These are phyloP conservation scores for Cunninghamia lanceolata DNA, from an alignment of 75 land plant species.

Conservation along the genomic window DNA sequence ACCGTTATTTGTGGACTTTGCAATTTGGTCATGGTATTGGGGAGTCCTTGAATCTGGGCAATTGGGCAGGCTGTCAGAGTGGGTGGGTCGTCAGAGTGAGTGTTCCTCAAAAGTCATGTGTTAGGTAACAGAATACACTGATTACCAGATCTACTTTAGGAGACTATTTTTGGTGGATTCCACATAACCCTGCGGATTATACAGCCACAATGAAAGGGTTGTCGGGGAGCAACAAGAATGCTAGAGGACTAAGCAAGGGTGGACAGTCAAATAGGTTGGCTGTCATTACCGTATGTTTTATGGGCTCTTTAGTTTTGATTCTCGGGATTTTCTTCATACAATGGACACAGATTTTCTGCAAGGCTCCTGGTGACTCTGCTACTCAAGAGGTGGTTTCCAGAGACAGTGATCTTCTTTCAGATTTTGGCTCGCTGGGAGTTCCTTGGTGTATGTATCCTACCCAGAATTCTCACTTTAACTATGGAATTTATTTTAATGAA, in stretches of 20 bases:
- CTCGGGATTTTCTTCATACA: not conserved
- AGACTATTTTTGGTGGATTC: not conserved
- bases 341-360: conserved; percentile 1
- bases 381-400: not conserved
- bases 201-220: not conserved
- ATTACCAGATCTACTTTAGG: not conserved
- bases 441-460: conserved; percentile 75
- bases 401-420: conserved; percentile 17
- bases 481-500: not conserved
- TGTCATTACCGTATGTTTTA: not conserved
- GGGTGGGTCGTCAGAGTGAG: not conserved
- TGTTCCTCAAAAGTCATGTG: not conserved
- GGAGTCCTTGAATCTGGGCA: not conserved
- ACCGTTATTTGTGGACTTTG: not conserved
- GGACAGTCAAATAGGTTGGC: not conserved
- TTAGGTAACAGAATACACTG: not conserved
- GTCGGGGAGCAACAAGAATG: not conserved
- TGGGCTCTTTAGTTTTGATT: conserved; percentile 5
- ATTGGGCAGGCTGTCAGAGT: not conserved
- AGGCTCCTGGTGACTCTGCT: conserved; percentile 1
- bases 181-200: not conserved
- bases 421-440: conserved; percentile 81
- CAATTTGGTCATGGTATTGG: not conserved
- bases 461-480: not conserved
- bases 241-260: not conserved